Evolutionary conservation across 352 stramenopile genomes (phyloP).

Genomic region (Phytopythium cucurbitacearum): DNA sequence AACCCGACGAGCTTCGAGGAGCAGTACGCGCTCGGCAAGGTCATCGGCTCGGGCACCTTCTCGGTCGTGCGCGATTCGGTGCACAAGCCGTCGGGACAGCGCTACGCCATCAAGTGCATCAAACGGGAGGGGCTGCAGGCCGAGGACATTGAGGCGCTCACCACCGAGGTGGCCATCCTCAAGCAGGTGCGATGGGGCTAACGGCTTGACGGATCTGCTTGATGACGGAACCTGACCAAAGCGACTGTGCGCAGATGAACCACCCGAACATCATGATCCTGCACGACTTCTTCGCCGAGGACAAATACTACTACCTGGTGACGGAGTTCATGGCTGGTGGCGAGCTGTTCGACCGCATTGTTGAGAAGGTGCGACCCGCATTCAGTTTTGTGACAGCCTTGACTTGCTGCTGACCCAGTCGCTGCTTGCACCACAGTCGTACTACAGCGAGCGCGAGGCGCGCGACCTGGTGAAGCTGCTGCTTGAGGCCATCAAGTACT

Average conservation of each 20-base stretch:
- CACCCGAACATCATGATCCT: slow-evolving; percentile 92
- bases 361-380: slow-evolving; percentile 60
- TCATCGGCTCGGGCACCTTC: slow-evolving; percentile 89
- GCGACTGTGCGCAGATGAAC: slow-evolving; percentile 55
- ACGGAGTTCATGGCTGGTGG: slow-evolving; percentile 96
- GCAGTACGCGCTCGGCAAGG: slow-evolving; percentile 82
- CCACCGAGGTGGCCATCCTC: slow-evolving; percentile 80
- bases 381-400: background rate
- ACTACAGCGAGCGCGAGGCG: slow-evolving; percentile 88
- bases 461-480: slow-evolving; percentile 82
- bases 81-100: slow-evolving; percentile 77
- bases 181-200: slow-evolving; percentile 53
- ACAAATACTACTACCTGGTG: slow-evolving; percentile 97
- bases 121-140: slow-evolving; percentile 84
- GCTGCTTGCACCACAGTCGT: slow-evolving; percentile 47
- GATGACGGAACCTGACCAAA: background rate
- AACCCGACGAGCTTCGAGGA: slow-evolving; percentile 80
- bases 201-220: slow-evolving; percentile 1
- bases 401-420: slow-evolving; percentile 11
- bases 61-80: slow-evolving; percentile 83
- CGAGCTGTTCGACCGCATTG: slow-evolving; percentile 83
- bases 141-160: slow-evolving; percentile 86
- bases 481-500: slow-evolving; percentile 87
- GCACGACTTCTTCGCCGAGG: slow-evolving; percentile 92
- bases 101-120: slow-evolving; percentile 92